These are phyloP conservation scores for Apiospora marii DNA, from an alignment of 2,329 filamentous ascomycete species.

Conservation along the genomic window DNA sequence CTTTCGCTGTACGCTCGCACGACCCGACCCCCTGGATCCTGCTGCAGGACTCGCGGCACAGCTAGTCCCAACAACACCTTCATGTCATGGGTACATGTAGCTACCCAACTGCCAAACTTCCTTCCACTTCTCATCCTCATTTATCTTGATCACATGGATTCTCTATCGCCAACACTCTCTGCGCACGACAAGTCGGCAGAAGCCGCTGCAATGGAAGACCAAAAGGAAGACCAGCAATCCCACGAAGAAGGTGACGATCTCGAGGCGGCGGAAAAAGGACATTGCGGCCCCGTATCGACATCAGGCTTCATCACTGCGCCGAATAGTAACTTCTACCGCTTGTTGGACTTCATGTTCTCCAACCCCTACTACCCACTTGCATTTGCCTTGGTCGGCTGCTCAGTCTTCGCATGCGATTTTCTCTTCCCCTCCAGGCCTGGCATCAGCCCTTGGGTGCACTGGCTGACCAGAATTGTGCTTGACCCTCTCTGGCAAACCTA, in stretches of 20 bases:
- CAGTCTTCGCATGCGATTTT: neutral
- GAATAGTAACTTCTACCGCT: neutral
- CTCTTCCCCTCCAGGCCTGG: neutral
- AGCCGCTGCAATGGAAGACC: neutral
- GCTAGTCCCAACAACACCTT: neutral
- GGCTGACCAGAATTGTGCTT: neutral
- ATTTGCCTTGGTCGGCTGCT: neutral
- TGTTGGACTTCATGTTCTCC: neutral
- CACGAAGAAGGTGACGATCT: neutral
- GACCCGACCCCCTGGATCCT: neutral
- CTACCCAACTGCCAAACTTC: neutral
- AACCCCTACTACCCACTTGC: neutral
- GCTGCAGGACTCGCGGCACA: neutral
- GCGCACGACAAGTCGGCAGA: neutral
- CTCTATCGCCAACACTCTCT: neutral
- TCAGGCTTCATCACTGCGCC: neutral
- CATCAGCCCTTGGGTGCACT: neutral
- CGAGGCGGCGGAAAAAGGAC: neutral
- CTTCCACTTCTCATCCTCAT: neutral
- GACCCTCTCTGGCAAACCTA: neutral
- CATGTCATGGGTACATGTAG: neutral
- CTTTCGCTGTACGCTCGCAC: neutral
- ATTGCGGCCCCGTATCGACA: no score
- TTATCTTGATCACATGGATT: neutral
- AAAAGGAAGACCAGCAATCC: neutral